Base-by-base conservation (phyloP, 257 asterid species). In the Echites panduratus region DNA sequence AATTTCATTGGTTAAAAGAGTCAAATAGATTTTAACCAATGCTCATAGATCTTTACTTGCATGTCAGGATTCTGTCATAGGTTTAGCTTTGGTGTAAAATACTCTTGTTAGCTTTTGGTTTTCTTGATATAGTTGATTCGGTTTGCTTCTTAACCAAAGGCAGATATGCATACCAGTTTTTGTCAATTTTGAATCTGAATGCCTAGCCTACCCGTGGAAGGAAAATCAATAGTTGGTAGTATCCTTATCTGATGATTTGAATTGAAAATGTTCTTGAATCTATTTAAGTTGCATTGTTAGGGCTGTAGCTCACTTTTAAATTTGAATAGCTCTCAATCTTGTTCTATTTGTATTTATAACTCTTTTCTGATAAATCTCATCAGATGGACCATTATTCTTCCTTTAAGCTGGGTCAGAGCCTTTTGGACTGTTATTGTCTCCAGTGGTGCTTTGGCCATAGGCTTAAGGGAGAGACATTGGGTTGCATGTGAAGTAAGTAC, bases 371-470 rank as follows among this genome's bases (percentile, higher is more conserved):
- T 24, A 62, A 12, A 62, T 62, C 19, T 62, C 20, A 62, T 62
- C 87, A 93, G 96, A 84, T 90, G 90, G 86, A 87, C 96, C 70
- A 78, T 93, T 67, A 77, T 93, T 82, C 87, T 93, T 52, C 97
- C 98, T 45, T 75, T 91, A 72, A 82, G 88, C 84, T 91, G 98
- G 98, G 89, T 86, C 50, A 91, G 84, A 80, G 85, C 81, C 79
- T 89, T 93, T 82, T 93, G 98, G 98, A 74, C 59, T 70, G 49
- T 85, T 72, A 74, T 91, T 22, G 77, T 87, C 49, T 80, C 87
- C 68, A 86, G 77, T 63, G 96, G 97, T 82, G 97, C 93, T 84
- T 84, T 85, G 64, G 89, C 93, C 74, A 87, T 94, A 74, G 97
- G 98, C 65, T 81, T 90, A 73, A 83, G 90, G 81, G 98, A 90